Conservation (phyloP, 257 asterid species). For the Penstemon barbatus region DNA sequence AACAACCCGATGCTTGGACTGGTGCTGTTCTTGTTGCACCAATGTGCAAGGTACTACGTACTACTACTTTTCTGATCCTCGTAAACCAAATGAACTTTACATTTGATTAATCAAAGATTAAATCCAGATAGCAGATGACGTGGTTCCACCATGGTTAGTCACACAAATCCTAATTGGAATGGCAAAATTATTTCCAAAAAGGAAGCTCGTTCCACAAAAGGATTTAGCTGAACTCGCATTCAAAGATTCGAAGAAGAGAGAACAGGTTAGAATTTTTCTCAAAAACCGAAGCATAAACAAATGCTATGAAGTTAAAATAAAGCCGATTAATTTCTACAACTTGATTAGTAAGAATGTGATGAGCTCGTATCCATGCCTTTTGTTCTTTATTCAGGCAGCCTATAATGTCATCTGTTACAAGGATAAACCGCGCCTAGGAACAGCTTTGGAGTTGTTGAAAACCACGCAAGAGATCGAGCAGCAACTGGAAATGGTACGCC, state of each 20-base stretch:
- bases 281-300: neutral
- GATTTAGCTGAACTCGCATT: slow-evolving; percentile 81
- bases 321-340: neutral
- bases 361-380: slow-evolving; percentile 7
- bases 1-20: slow-evolving; percentile 78
- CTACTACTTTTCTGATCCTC: slow-evolving; percentile 19
- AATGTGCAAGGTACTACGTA: slow-evolving; percentile 82
- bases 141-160: slow-evolving; percentile 76
- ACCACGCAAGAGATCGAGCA: slow-evolving; percentile 75
- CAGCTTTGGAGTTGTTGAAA: slow-evolving; percentile 76
- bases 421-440: slow-evolving; percentile 80
- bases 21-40: slow-evolving; percentile 97
- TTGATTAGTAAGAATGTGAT: slow-evolving; percentile 2
- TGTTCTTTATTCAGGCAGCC: slow-evolving; percentile 44
- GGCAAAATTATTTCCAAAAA: slow-evolving; percentile 78
- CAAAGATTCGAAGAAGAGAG: slow-evolving; percentile 66
- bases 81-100: neutral
- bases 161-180: slow-evolving; percentile 62
- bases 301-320: neutral
- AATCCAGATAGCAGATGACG: slow-evolving; percentile 80
- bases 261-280: slow-evolving; percentile 40
- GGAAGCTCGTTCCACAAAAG: slow-evolving; percentile 75
- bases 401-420: slow-evolving; percentile 71
- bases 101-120: slow-evolving; percentile 7
- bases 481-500: slow-evolving; percentile 61